These are phyloP conservation scores for Phytophthora pisi DNA, from an alignment of 352 stramenopile species.

Conservation along the genomic window DNA sequence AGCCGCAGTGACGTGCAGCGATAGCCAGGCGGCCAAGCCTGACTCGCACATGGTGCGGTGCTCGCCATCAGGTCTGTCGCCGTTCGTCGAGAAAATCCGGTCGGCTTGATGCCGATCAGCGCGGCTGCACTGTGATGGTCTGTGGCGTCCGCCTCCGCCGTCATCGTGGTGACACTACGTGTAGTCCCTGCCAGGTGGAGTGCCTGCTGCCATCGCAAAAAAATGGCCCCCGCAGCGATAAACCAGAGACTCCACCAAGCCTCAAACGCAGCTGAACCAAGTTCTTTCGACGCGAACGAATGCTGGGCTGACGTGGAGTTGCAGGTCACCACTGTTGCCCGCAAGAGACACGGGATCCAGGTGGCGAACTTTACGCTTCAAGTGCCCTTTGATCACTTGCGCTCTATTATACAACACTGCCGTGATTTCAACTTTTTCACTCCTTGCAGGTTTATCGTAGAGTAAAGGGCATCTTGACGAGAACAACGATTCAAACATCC, in stretches of 20 bases:
- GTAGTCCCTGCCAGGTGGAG: not conserved
- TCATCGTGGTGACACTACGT: constrained; percentile 6
- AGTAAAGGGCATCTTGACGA: no score
- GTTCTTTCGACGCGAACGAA: not conserved
- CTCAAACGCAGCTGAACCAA: not conserved
- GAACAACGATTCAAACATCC: no score
- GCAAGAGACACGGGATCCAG: constrained; percentile 2
- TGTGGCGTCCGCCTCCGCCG: not conserved
- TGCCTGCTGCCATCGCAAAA: not conserved
- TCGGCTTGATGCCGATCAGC: constrained; percentile 1
- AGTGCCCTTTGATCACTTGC: not conserved
- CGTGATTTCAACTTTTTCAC: not conserved
- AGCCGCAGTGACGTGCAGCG: constrained; percentile 4
- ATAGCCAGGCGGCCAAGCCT: constrained; percentile 4
- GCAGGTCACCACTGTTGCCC: constrained; percentile 7
- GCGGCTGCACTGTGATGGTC: constrained; percentile 2
- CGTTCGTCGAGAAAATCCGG: constrained; percentile 30
- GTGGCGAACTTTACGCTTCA: not conserved
- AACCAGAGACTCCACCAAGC: not conserved
- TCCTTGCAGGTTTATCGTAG: no score
- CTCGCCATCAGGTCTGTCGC: constrained; percentile 8
- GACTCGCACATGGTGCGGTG: constrained; percentile 17
- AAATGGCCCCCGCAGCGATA: not conserved
- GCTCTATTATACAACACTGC: no score
- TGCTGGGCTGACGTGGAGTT: not conserved